These are phyloP conservation scores for Marsdenia floribunda DNA, from an alignment of 257 asterid genomes.

Conservation along the genomic window DNA sequence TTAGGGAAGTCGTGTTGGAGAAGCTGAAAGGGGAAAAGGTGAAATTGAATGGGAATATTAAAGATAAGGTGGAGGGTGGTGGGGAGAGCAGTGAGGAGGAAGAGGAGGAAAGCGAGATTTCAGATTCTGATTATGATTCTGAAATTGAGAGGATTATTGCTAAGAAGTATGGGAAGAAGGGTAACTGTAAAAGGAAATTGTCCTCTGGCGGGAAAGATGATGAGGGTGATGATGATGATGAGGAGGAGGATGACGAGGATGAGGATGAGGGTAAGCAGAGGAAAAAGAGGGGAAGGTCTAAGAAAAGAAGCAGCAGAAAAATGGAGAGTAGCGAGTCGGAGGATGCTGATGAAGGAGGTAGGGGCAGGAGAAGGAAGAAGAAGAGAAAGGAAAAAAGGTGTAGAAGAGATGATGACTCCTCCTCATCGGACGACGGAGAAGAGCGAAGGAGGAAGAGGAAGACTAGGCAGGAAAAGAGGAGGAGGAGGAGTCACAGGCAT, in stretches of 20 bases:
- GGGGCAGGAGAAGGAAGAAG: constrained; percentile 38
- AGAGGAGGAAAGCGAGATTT: constrained; percentile 66
- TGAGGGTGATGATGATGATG: not conserved
- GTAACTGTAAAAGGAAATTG: constrained; percentile 30
- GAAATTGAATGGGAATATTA: constrained; percentile 16
- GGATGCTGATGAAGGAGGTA: constrained; percentile 42
- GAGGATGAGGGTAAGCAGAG: constrained; percentile 32
- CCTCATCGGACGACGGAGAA: constrained; percentile 12
- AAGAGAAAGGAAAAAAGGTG: constrained; percentile 33
- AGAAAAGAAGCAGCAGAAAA: constrained; percentile 50
- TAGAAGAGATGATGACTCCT: constrained; percentile 11
- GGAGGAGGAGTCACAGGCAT: constrained; percentile 22
- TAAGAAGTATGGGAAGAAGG: constrained; percentile 38
- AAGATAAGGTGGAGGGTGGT: constrained; percentile 30
- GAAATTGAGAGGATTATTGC: constrained; percentile 75
- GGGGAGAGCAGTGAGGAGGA: constrained; percentile 55
- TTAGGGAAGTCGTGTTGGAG: constrained; percentile 62
- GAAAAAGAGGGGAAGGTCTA: constrained; percentile 56
- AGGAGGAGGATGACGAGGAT: constrained; percentile 36
- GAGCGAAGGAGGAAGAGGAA: constrained; percentile 21
- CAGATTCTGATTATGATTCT: constrained; percentile 76
- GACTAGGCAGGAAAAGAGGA: constrained; percentile 18
- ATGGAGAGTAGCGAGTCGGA: constrained; percentile 38
- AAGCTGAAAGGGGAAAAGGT: constrained; percentile 48
- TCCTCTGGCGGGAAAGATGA: constrained; percentile 32